Conservation (phyloP, 371 early-diverging fungal species). For the Rhizopus delemar region DNA sequence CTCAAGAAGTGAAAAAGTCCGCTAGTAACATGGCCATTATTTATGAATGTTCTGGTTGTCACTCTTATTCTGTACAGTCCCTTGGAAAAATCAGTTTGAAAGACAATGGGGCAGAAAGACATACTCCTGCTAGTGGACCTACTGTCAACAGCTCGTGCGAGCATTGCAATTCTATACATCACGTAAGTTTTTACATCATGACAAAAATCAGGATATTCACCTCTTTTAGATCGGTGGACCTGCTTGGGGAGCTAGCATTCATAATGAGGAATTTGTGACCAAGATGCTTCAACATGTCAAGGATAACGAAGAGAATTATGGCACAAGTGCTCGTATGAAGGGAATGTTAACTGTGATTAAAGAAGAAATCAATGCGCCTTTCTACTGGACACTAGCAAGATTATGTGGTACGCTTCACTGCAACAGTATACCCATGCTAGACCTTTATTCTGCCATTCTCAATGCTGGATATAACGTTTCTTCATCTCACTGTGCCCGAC, state of each 20-base stretch:
- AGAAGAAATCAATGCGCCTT: constrained; percentile 82
- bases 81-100: constrained; percentile 62
- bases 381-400: constrained; percentile 77
- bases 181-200: constrained; percentile 50
- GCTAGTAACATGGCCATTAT: constrained; percentile 81
- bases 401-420: constrained; percentile 71
- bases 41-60: constrained; percentile 87
- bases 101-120: constrained; percentile 57
- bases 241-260: constrained; percentile 86
- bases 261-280: constrained; percentile 77
- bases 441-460: constrained; percentile 82
- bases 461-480: constrained; percentile 94
- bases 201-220: background rate
- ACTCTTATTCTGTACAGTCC: constrained; percentile 67
- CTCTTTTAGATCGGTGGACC: constrained; percentile 89
- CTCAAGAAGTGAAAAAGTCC: constrained; percentile 72
- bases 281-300: constrained; percentile 76
- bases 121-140: constrained; percentile 66
- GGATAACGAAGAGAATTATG: constrained; percentile 57
- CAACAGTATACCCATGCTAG: constrained; percentile 50
- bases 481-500: constrained; percentile 83
- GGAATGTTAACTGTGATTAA: constrained; percentile 94
- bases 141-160: constrained; percentile 66
- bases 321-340: constrained; percentile 84
- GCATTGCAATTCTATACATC: constrained; percentile 67